phyloP scores from a whole-genome alignment of 1,139 yeast genomes.

The Debaryomycetaceae sp. region DNA sequence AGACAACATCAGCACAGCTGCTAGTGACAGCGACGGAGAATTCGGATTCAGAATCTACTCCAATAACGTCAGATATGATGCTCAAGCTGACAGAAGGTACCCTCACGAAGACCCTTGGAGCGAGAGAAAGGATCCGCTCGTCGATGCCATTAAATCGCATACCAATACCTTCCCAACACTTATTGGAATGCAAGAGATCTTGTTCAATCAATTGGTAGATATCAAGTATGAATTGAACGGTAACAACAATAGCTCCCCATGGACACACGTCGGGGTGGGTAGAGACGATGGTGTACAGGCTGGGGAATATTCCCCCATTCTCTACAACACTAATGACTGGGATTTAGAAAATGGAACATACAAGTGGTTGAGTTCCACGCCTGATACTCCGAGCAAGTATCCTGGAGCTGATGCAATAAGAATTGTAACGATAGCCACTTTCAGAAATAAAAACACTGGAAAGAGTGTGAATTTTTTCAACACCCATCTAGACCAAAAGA shows the following conservation, averaged over 20 bases:
- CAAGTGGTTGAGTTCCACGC: conserved; percentile 43
- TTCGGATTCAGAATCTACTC: conserved; percentile 18
- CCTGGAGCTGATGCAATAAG: conserved; percentile 44
- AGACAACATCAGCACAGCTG: not conserved
- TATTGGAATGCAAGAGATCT: conserved; percentile 30
- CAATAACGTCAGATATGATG: conserved; percentile 25
- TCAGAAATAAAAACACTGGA: conserved; percentile 20
- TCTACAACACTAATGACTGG: conserved; percentile 31
- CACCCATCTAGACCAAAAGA: conserved; percentile 44
- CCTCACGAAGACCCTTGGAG: conserved; percentile 26
- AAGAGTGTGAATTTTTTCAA: conserved; percentile 32
- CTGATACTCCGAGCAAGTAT: conserved; percentile 36
- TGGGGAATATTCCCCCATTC: conserved; percentile 48
- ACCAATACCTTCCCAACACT: conserved; percentile 18
- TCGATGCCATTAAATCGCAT: conserved; percentile 13
- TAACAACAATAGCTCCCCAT: conserved; percentile 14
- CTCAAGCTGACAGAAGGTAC: conserved; percentile 12
- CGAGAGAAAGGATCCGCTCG: conserved; percentile 20
- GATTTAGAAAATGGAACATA: conserved; percentile 29
- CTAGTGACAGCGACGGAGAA: not conserved
- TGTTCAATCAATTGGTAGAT: conserved; percentile 27
- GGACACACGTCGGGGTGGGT: conserved; percentile 47
- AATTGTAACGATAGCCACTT: conserved; percentile 38
- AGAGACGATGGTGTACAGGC: conserved; percentile 42
- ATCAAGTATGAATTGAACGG: conserved; percentile 19